Evolutionary conservation across 371 early-diverging fungal genomes (phyloP).

Genomic region (Mucor indicus): DNA sequence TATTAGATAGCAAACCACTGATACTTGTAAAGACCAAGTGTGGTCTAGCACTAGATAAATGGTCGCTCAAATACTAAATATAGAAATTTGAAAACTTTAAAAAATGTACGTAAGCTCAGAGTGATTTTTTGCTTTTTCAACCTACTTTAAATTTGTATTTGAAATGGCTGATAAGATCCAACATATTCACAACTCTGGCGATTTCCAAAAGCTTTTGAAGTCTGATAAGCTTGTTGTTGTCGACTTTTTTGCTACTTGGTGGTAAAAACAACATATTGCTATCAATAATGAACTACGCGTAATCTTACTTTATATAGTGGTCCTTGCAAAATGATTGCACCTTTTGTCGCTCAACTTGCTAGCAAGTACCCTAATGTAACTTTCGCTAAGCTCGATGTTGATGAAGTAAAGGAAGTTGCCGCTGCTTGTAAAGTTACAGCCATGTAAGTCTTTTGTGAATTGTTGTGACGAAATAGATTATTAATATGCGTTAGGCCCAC

Average conservation of each 20-base stretch:
- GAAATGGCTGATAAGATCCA: conserved; percentile 15
- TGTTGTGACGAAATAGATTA: not conserved
- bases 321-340: conserved; percentile 61
- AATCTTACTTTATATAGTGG: conserved; percentile 41
- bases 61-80: no score
- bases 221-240: conserved; percentile 47
- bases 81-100: no score
- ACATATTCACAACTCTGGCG: conserved; percentile 21
- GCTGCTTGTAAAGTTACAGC: conserved; percentile 28
- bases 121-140: no score
- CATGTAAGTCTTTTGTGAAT: conserved; percentile 29
- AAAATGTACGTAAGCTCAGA: no score
- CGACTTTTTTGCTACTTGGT: conserved; percentile 58
- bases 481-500: conserved; percentile 45
- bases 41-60: no score
- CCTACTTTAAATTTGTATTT: no score
- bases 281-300: conserved; percentile 27
- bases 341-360: conserved; percentile 54
- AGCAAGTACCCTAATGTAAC: conserved; percentile 46
- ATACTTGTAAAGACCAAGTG: no score
- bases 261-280: conserved; percentile 20
- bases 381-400: conserved; percentile 66
- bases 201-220: conserved; percentile 31
- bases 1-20: no score
- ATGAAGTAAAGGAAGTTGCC: conserved; percentile 40